Evolutionary conservation across 371 early-diverging fungal genomes (phyloP).

Genomic region (Smittium culicis): DNA sequence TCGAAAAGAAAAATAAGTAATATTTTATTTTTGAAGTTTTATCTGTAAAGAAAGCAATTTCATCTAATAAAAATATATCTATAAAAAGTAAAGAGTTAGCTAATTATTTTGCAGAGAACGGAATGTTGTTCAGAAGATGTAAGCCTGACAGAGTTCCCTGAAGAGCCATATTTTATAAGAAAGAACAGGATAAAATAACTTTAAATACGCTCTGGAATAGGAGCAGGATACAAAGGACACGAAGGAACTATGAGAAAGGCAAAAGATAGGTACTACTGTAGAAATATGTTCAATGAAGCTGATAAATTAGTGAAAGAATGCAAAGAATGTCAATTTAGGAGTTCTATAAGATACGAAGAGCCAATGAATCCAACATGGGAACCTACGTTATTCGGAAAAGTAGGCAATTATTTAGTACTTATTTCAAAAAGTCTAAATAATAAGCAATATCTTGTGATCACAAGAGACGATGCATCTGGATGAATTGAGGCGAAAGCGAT

Average conservation of each 20-base stretch:
- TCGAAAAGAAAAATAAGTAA: not conserved
- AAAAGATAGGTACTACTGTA: constrained; percentile 10
- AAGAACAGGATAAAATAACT: not conserved
- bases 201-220: constrained; percentile 10
- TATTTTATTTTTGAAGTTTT: not conserved
- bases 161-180: constrained; percentile 8
- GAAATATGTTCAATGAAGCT: not conserved
- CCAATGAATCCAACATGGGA: constrained; percentile 11
- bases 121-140: constrained; percentile 10
- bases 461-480: constrained; percentile 15
- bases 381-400: constrained; percentile 9
- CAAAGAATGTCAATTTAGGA: not conserved
- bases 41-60: not conserved
- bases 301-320: constrained; percentile 11
- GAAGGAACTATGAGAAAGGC: constrained; percentile 4
- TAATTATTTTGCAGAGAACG: not conserved
- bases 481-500: constrained; percentile 16
- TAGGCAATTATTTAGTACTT: constrained; percentile 12
- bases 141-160: not conserved
- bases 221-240: constrained; percentile 9
- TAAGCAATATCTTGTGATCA: constrained; percentile 10
- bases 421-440: not conserved
- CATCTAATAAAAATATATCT: too few relatives aligned
- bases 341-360: not conserved
- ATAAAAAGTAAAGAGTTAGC: not conserved